Conservation (phyloP, 2,329 filamentous ascomycete genomes). For the Phaeoacremonium minimum region DNA sequence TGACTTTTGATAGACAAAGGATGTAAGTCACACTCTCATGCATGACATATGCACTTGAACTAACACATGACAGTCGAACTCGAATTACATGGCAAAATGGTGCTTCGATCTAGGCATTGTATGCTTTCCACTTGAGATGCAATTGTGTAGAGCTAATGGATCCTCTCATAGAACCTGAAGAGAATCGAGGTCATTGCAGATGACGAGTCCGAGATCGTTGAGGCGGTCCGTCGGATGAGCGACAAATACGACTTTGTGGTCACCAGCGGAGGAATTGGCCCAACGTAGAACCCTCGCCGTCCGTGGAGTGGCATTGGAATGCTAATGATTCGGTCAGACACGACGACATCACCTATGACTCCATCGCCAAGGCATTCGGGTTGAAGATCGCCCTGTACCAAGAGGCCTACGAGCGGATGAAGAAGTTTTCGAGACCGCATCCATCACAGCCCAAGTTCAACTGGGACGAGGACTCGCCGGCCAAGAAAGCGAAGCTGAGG, state of each 20-base stretch:
- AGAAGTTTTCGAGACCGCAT: constrained; percentile 68
- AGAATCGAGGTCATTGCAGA: constrained; percentile 91
- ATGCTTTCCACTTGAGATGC: constrained; percentile 14
- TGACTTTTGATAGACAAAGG: constrained; percentile 14
- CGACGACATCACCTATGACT: constrained; percentile 96
- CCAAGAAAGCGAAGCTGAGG: constrained; percentile 74
- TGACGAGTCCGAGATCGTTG: constrained; percentile 84
- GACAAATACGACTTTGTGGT: constrained; percentile 89
- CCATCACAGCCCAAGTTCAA: constrained; percentile 71
- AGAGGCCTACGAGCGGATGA: constrained; percentile 78
- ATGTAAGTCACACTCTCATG: constrained; percentile 19
- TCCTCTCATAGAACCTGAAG: constrained; percentile 58
- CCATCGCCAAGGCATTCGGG: constrained; percentile 84
- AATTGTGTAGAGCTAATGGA: neutral
- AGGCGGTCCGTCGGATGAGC: constrained; percentile 84
- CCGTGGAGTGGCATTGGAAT: constrained; percentile 1
- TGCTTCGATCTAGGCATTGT: constrained; percentile 60
- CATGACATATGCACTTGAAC: no score
- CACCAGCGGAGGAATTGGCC: constrained; percentile 91
- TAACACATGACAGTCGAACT: constrained; percentile 49
- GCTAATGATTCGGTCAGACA: constrained; percentile 50
- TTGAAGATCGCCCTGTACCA: constrained; percentile 75
- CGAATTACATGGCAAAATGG: constrained; percentile 60
- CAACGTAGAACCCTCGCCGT: constrained; percentile 60
- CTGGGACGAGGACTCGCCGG: constrained; percentile 79